These are phyloP conservation scores for Capronia americana DNA, from an alignment of 2,329 filamentous ascomycete species.

Conservation along the genomic window DNA sequence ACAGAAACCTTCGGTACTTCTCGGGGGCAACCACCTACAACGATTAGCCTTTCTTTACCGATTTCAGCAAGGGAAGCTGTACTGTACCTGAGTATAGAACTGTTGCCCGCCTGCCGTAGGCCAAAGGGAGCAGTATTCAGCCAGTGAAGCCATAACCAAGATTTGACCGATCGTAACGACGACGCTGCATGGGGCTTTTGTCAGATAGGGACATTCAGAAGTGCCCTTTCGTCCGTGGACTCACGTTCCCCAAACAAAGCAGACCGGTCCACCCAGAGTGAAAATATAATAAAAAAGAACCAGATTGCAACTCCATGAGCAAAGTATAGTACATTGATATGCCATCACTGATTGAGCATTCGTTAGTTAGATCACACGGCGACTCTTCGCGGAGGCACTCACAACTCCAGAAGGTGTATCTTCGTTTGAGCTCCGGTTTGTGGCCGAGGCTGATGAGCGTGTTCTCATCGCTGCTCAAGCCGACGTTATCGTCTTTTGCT, in stretches of 20 bases:
- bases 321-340: conserved; percentile 31
- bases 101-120: conserved; percentile 36
- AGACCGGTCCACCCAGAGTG: conserved; percentile 33
- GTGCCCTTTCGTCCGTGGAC: conserved; percentile 7
- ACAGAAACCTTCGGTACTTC: conserved; percentile 30
- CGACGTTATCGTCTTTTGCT: conserved; percentile 26
- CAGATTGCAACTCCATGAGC: conserved; percentile 29
- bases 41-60: background rate
- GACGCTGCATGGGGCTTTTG: conserved; percentile 19
- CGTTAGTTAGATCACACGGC: background rate
- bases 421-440: conserved; percentile 35
- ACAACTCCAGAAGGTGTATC: conserved; percentile 36
- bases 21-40: conserved; percentile 30
- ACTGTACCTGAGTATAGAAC: conserved; percentile 34
- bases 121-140: conserved; percentile 35
- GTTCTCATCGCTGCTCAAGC: conserved; percentile 28
- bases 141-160: conserved; percentile 35
- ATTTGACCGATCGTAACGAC: conserved; percentile 34
- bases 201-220: background rate
- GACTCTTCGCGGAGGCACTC: conserved; percentile 2
- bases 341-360: conserved; percentile 28
- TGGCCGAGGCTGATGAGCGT: conserved; percentile 35
- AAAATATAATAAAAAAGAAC: conserved; percentile 36
- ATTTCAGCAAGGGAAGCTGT: background rate
- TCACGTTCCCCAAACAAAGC: conserved; percentile 38